Conservation (phyloP, 345 rosid genomes). For the Trapa incisa region DNA sequence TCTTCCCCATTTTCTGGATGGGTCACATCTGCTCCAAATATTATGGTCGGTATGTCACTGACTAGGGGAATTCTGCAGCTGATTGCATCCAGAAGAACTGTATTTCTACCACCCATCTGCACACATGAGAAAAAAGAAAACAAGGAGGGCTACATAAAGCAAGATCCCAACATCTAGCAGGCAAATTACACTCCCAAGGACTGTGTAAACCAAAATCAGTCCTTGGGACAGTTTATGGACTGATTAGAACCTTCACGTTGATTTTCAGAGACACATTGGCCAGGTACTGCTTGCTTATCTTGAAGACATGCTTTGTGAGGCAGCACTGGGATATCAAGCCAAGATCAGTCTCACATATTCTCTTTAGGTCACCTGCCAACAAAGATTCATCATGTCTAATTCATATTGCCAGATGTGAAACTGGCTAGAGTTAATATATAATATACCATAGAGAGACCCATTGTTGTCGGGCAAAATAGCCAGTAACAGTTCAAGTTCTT, state of each 20-base stretch:
- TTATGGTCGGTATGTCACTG: constrained; percentile 94
- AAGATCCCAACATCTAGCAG: neutral
- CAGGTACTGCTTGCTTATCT: constrained; percentile 91
- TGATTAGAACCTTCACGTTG: constrained; percentile 72
- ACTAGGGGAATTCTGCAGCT: constrained; percentile 96
- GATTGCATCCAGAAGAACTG: constrained; percentile 90
- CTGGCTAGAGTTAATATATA: neutral
- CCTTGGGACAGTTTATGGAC: neutral
- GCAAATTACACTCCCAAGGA: neutral
- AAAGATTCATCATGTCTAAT: neutral
- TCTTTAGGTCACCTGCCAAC: constrained; percentile 75
- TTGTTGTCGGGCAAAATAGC: constrained; percentile 94
- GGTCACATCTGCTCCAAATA: constrained; percentile 98
- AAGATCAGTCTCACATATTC: constrained; percentile 97
- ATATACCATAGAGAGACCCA: constrained; percentile 83
- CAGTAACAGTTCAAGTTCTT: constrained; percentile 86
- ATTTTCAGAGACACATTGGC: constrained; percentile 94
- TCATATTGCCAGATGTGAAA: neutral
- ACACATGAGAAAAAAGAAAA: constrained; percentile 2
- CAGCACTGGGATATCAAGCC: constrained; percentile 96
- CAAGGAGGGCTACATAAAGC: neutral
- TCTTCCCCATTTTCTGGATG: constrained; percentile 99
- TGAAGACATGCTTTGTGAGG: constrained; percentile 91
- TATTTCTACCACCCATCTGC: constrained; percentile 99
- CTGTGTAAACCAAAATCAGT: too few relatives aligned